Base-by-base conservation (phyloP, 2,329 filamentous ascomycete genomes). In the Diaporthe nobilis region DNA sequence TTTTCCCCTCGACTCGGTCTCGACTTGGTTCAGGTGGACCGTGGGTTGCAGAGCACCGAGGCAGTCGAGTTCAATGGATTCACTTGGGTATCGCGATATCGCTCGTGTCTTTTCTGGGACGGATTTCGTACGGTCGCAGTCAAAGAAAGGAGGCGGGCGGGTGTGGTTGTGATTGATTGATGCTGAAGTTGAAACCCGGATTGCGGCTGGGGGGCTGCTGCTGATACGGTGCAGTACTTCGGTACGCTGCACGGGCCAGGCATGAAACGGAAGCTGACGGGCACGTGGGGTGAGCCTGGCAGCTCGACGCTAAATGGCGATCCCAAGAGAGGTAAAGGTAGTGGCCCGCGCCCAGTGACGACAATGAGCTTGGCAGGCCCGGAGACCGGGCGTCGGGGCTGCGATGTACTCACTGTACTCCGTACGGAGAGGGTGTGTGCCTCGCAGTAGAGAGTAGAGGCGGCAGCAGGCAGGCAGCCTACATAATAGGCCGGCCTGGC, bases 121-220 rank as follows among this genome's bases (percentile, higher is more conserved):
- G 49, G 22, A 39, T 39, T 42, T 55, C 47, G 65, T 28, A 8
- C 6, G 28, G 49, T 55, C 34, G 49, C 31, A 25, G 15, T 42
- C 65, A 55, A 55, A 55, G 65, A 70, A 70, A 70, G 65, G 49
- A 55, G 65, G 49, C 65, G 15, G 47, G 31, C 8, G 65, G 10
- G 13, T 25, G 22, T 25, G 37, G 34, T 68, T 17, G 47, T 42
- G 61, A 34, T 65, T 13, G 60, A 31, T 44, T 61, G 34, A 20
- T 25, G 15, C 65, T 55, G 47, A 70, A 70, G 65, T 70, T 70
- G 65, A 70, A 70, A 70, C 65, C 49, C 17, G 65, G 65, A n/a
- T 42, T 55, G 65, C 65, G 65, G 65, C 65, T 39, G 65, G 63
- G 65, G 65, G 60, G 28, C 22, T n/a, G 25, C 20, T 51, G 25